Conservation (phyloP, 345 rosid species). For the Syzygium aromaticum region DNA sequence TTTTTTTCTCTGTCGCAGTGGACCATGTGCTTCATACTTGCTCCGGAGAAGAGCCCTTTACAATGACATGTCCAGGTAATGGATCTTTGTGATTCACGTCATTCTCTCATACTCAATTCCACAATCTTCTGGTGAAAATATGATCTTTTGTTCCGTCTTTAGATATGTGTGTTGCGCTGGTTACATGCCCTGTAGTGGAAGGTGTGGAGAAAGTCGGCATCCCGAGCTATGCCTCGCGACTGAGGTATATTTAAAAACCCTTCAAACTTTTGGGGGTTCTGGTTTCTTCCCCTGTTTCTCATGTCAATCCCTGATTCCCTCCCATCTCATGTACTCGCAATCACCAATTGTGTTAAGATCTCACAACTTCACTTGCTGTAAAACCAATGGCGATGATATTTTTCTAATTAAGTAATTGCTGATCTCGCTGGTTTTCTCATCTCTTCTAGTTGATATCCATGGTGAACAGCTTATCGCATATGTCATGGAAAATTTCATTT, state of each 20-base stretch:
- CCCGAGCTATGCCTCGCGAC: conserved; percentile 17
- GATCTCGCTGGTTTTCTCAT: background rate
- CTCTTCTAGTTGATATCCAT: background rate
- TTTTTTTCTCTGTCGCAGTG: conserved; percentile 26
- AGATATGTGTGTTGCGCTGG: conserved; percentile 99
- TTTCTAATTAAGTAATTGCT: background rate
- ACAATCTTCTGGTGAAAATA: background rate
- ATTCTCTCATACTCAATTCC: background rate
- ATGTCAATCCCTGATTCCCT: background rate
- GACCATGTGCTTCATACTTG: conserved; percentile 86
- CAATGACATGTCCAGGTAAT: conserved; percentile 94
- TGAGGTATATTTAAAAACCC: conserved; percentile 4
- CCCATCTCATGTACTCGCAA: background rate
- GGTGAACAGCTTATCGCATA: background rate
- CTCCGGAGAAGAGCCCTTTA: conserved; percentile 92
- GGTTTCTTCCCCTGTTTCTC: background rate
- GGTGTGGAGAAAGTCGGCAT: conserved; percentile 7
- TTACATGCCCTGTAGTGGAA: conserved; percentile 86
- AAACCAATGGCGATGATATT: background rate
- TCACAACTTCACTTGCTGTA: background rate
- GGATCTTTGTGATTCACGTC: background rate
- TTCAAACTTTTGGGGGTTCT: background rate
- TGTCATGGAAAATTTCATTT: background rate
- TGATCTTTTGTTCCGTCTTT: conserved; percentile 1
- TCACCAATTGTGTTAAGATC: background rate